Evolutionary conservation across 768 basidiomycete species (phyloP), one percentile per base, ranked within the genome.

Genomic region (Psilocybe cubensis): DNA sequence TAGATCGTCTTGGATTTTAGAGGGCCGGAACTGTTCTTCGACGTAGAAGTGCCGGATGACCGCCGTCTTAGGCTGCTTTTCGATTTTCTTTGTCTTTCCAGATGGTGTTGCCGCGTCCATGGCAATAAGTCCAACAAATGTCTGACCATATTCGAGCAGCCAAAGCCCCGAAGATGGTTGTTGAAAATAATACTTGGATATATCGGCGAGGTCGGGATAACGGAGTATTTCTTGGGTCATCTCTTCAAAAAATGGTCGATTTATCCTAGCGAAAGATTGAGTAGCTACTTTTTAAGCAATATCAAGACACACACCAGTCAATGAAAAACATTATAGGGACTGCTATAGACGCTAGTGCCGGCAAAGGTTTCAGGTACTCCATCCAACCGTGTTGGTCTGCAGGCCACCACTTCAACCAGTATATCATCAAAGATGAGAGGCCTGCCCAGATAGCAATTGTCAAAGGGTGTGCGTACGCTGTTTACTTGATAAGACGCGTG

Each of bases 11-110:
- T 92, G 88, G 41, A 89, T 76, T 11, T 76, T 76, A 21, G 81
- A 72, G 7, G 63, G 62, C 48, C 88, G 82, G 63, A 83, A 92
- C 14, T 73, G 75, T 61, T 87, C 86, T 38, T 90, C 87, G 23
- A 89, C 81, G 63, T 83, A 87, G 70, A 92, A 87, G 68, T 93
- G 91, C 27, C 89, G 86, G 62, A 93, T 85, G 17, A 77, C 72
- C 10, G 86, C 91, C n/a, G 77, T 76, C 40, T 70, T 66, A n/a
- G 84, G 75, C 2, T 42, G 17, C 59, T 59, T 66, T 25, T 59
- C 45, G 42, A 52, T 63, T 38, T 47, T 54, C 38, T 66, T 63
- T 3, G 56, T 54, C 25, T 72, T 67, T 44, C 72, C 59, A 11
- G 76, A 72, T 45, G 81, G 75, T 23, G 59, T 66, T 8, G 81